These are phyloP conservation scores for Pseudoneurospora amorphoporcata DNA, from an alignment of 495 filamentous ascomycete genomes.

Conservation along the genomic window DNA sequence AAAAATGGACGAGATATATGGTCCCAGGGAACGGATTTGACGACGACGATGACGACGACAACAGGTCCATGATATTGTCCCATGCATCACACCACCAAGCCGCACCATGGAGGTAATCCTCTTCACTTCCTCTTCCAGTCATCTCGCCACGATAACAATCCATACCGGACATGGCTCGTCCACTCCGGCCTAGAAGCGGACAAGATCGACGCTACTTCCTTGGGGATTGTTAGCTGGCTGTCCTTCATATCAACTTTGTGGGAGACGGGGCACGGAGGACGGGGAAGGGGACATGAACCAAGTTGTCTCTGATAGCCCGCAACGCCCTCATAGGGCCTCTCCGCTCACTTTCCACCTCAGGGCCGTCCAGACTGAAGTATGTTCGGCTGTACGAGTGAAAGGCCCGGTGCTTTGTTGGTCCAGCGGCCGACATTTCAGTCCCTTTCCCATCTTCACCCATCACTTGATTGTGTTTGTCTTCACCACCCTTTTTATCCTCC, in stretches of 20 bases:
- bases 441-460: not conserved
- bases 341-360: not conserved
- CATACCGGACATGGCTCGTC: conserved; percentile 3
- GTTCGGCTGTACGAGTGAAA: conserved; percentile 10
- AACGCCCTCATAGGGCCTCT: conserved; percentile 4
- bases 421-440: not conserved
- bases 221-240: not conserved
- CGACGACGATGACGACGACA: not conserved
- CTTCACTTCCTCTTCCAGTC: not conserved
- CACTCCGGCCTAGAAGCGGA: conserved; percentile 3
- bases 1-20: not conserved
- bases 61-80: not conserved
- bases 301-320: conserved; percentile 1
- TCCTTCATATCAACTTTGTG: not conserved
- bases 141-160: conserved; percentile 7
- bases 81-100: not conserved
- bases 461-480: not conserved
- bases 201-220: not conserved
- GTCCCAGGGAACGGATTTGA: not conserved
- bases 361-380: conserved; percentile 4
- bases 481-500: not conserved
- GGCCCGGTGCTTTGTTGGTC: not conserved
- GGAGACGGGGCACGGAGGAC: not conserved
- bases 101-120: not conserved
- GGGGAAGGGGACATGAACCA: not conserved